A percentile compares a stretch with the other conserved stretches of the same genome.
phyloP scores from a whole-genome alignment of 257 asterid genomes.

The Perilla frutescens region DNA sequence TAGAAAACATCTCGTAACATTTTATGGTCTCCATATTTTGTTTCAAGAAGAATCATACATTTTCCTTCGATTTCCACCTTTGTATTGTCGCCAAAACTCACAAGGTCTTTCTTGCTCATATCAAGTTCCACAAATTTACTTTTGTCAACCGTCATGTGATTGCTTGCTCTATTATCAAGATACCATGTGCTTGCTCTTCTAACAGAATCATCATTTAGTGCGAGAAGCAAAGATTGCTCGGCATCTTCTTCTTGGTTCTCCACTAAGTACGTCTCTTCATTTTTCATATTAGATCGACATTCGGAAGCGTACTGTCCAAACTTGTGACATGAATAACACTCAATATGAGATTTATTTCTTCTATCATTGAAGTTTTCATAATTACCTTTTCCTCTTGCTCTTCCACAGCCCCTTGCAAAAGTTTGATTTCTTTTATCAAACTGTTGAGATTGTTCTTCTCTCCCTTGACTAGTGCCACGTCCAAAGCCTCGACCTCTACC shows the following conservation, averaged over 20 bases:
- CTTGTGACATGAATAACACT: not conserved
- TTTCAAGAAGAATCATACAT: not conserved
- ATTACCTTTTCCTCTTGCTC: not conserved
- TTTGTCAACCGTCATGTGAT: not conserved
- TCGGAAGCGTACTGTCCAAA: not conserved
- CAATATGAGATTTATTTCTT: not conserved
- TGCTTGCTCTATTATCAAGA: not conserved
- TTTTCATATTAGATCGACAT: not conserved
- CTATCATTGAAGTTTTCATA: not conserved
- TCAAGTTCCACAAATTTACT: not conserved
- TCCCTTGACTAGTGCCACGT: not conserved
- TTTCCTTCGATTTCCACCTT: too few species aligned
- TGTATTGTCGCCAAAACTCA: not conserved
- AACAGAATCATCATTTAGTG: not conserved
- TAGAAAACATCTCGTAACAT: conserved; percentile 4
- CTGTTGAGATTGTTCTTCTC: not conserved
- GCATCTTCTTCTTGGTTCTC: not conserved
- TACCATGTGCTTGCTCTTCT: too few species aligned
- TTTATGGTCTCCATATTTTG: conserved; percentile 8
- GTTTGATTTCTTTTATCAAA: not conserved
- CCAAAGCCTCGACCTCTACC: too few species aligned
- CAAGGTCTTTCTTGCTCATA: not conserved
- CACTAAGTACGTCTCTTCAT: not conserved
- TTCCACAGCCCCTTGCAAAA: not conserved
- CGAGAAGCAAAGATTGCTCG: not conserved